Evolutionary conservation across 1,284 basidiomycete species (phyloP).

Genomic region (Malassezia restricta): DNA sequence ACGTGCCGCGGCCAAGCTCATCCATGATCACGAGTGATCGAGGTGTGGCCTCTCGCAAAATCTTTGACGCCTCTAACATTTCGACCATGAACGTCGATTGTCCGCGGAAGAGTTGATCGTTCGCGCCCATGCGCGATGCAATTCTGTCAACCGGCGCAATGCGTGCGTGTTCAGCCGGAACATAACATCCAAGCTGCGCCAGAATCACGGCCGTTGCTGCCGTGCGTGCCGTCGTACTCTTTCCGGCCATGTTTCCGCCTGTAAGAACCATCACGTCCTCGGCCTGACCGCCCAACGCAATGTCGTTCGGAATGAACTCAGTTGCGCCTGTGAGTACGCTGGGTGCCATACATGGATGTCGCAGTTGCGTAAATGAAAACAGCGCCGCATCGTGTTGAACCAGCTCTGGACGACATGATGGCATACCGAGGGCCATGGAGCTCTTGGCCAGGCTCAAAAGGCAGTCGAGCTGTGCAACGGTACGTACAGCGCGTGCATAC

Average conservation of each 20-base stretch:
- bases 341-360: constrained; percentile 59
- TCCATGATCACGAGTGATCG: constrained; percentile 46
- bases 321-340: constrained; percentile 38
- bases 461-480: constrained; percentile 78
- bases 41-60: constrained; percentile 42
- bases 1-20: constrained; percentile 46
- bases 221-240: constrained; percentile 65
- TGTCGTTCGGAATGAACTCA: constrained; percentile 86
- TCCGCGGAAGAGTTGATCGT: constrained; percentile 43
- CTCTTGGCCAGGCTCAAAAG: constrained; percentile 82
- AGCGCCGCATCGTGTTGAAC: constrained; percentile 66
- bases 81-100: constrained; percentile 46
- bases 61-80: constrained; percentile 44
- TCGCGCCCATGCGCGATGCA: constrained; percentile 90
- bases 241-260: constrained; percentile 72
- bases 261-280: constrained; percentile 78
- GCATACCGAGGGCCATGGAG: constrained; percentile 77
- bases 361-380: constrained; percentile 64
- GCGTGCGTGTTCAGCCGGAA: constrained; percentile 71
- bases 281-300: constrained; percentile 66
- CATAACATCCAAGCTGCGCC: constrained; percentile 94
- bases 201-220: constrained; percentile 91
- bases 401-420: constrained; percentile 77
- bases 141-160: constrained; percentile 84
- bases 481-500: constrained; percentile 49